Percentiles rank a stretch among this genome's conserved stretches.
Conservation (phyloP, 2,329 filamentous ascomycete genomes). For the Rhytidhysteron rufulum region DNA sequence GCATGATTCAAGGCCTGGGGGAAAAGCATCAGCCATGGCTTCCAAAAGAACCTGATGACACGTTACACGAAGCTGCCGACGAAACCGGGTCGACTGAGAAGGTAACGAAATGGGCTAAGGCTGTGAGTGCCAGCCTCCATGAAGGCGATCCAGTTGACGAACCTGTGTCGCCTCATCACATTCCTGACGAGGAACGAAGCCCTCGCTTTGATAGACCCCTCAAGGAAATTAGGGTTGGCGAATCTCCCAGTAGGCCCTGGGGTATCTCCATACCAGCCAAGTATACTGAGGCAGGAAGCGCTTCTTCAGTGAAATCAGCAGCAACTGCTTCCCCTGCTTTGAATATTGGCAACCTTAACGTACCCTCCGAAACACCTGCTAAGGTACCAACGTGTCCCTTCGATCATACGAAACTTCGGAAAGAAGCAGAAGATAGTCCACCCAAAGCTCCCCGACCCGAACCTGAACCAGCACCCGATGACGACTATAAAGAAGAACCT, state of each 20-base stretch:
- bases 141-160: constrained; percentile 36
- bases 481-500: constrained; percentile 4
- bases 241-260: constrained; percentile 91
- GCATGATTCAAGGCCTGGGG: constrained; percentile 89
- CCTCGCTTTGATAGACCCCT: constrained; percentile 79
- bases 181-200: constrained; percentile 57
- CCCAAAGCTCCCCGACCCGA: constrained; percentile 1
- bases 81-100: constrained; percentile 58
- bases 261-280: constrained; percentile 75
- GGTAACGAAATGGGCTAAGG: constrained; percentile 83
- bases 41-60: constrained; percentile 51
- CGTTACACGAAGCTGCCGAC: constrained; percentile 42
- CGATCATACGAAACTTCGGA: constrained; percentile 26
- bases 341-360: constrained; percentile 43
- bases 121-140: constrained; percentile 58
- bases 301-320: constrained; percentile 35
- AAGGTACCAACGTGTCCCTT: constrained; percentile 34
- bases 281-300: constrained; percentile 39
- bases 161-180: constrained; percentile 34
- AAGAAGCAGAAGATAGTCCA: constrained; percentile 9
- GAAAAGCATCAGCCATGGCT: constrained; percentile 85
- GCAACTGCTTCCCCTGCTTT: constrained; percentile 47
- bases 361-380: constrained; percentile 21
- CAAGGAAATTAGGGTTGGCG: constrained; percentile 87
- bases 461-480: constrained; percentile 1